phyloP scores from a whole-genome alignment of 495 filamentous ascomycete species.

The Neurospora tetraspora region DNA sequence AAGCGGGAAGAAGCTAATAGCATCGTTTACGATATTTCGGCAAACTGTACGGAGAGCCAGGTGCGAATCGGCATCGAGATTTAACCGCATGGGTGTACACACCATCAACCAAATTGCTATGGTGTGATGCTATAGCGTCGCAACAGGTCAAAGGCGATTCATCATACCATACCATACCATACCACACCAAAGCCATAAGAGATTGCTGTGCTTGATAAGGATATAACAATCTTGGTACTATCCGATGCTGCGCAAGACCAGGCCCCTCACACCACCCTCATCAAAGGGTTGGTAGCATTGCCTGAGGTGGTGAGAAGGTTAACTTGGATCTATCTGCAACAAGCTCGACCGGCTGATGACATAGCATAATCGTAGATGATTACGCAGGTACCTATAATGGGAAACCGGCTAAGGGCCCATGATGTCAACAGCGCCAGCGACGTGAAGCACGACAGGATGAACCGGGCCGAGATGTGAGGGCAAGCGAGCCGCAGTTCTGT shows the following conservation, averaged over 20 bases:
- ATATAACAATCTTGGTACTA: neutral
- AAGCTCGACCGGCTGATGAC: neutral
- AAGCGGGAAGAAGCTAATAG: constrained; percentile 4
- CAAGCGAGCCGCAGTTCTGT: neutral
- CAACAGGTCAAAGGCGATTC: neutral
- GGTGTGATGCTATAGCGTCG: constrained; percentile 1
- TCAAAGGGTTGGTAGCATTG: neutral
- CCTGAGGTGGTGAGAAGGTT: neutral
- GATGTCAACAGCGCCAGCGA: neutral
- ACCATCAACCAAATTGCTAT: neutral
- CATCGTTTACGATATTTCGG: neutral
- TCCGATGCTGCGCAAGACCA: neutral
- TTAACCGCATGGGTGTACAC: neutral
- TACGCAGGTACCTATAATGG: neutral
- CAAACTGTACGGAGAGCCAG: neutral
- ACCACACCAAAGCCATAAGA: neutral
- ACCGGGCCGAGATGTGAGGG: neutral
- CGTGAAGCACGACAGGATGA: neutral
- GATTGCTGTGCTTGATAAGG: neutral
- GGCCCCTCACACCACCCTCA: neutral
- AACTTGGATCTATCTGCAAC: neutral
- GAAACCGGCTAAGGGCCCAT: neutral
- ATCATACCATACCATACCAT: neutral
- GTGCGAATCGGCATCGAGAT: constrained; percentile 2
- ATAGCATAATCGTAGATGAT: neutral